phyloP scores from a whole-genome alignment of 768 basidiomycete genomes.

The Russula griseocarnosa region DNA sequence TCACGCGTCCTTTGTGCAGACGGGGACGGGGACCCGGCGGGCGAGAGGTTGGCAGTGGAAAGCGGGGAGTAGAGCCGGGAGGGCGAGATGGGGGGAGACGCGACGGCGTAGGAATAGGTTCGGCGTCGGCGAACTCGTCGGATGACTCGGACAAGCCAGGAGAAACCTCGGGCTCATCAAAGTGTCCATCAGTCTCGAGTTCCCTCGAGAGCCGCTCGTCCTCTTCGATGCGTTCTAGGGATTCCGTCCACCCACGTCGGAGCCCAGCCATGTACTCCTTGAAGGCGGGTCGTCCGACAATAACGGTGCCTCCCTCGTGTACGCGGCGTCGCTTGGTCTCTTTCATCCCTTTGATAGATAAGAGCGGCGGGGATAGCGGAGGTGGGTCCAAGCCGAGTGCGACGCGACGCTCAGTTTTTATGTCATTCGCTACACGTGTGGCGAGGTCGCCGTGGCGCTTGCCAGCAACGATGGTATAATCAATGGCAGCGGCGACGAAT shows the following conservation, averaged over 20 bases:
- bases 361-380: slow-evolving; percentile 40
- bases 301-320: slow-evolving; percentile 76
- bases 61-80: slow-evolving; percentile 32
- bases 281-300: slow-evolving; percentile 84
- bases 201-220: slow-evolving; percentile 68
- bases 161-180: slow-evolving; percentile 60
- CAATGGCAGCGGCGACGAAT: slow-evolving; percentile 88
- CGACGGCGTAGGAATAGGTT: slow-evolving; percentile 43
- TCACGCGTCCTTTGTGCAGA: slow-evolving; percentile 25
- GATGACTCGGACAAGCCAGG: slow-evolving; percentile 29
- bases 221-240: slow-evolving; percentile 59
- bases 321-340: slow-evolving; percentile 53
- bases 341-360: slow-evolving; percentile 52
- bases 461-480: slow-evolving; percentile 80
- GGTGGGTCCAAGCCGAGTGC: slow-evolving; percentile 59
- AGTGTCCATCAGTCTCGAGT: slow-evolving; percentile 68
- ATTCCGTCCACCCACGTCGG: slow-evolving; percentile 76
- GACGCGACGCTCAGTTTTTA: slow-evolving; percentile 64
- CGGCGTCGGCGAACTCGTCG: slow-evolving; percentile 33
- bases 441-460: slow-evolving; percentile 84
- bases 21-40: slow-evolving; percentile 25
- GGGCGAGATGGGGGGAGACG: slow-evolving; percentile 37
- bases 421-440: slow-evolving; percentile 66
- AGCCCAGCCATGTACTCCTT: slow-evolving; percentile 95
- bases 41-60: slow-evolving; percentile 33